A percentile compares a stretch with the other conserved stretches of the same genome.
Conservation (phyloP, 2,329 filamentous ascomycete genomes). For the Pyricularia grisea region DNA sequence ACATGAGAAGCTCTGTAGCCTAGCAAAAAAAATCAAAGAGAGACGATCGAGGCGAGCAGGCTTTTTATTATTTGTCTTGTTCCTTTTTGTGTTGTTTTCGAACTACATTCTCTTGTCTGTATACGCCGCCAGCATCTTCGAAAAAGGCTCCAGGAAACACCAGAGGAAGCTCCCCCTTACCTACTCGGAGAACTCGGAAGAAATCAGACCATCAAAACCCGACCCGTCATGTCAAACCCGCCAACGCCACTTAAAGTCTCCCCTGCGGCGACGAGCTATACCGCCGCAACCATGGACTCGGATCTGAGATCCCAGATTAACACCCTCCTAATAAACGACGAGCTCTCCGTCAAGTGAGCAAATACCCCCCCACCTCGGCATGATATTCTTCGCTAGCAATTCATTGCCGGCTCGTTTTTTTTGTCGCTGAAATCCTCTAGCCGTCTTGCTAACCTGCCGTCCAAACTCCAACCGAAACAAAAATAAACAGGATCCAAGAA, state of each 20-base stretch:
- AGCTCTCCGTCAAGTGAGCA: constrained; percentile 47
- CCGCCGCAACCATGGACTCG: constrained; percentile 49
- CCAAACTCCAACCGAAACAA: neutral
- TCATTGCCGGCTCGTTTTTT: too few species aligned
- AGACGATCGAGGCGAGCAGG: neutral
- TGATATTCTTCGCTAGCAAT: constrained; percentile 1
- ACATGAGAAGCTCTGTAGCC: neutral
- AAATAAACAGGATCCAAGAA: constrained; percentile 47
- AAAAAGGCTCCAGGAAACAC: neutral
- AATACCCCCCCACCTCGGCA: neutral
- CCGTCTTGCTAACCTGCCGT: neutral
- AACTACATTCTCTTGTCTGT: neutral
- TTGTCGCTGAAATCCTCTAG: too few species aligned
- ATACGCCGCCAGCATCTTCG: neutral
- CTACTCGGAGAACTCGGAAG: neutral
- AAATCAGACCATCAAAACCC: neutral
- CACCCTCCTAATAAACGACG: constrained; percentile 44
- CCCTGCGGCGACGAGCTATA: constrained; percentile 48
- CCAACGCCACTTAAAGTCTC: constrained; percentile 52
- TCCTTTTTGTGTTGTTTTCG: neutral
- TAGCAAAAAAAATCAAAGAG: neutral
- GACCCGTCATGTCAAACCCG: constrained; percentile 5
- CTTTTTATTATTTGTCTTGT: neutral
- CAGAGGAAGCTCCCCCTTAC: neutral
- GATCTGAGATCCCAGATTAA: constrained; percentile 57